These are phyloP conservation scores for Phytophthora crassamura DNA, from an alignment of 352 stramenopile species.

Conservation along the genomic window DNA sequence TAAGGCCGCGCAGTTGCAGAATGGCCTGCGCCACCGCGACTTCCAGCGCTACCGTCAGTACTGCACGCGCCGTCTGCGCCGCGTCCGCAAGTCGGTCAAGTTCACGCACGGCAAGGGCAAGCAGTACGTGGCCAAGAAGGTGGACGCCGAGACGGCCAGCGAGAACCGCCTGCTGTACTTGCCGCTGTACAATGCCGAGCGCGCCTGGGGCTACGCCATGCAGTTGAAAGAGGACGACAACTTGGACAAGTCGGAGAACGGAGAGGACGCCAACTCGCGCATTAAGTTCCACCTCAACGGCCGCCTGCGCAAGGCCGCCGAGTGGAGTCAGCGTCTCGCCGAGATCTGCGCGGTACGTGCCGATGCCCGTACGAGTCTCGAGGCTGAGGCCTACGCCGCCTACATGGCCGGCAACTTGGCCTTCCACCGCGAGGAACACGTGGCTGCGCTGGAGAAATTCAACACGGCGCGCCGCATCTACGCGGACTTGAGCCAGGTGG, in stretches of 20 bases:
- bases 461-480: slow-evolving; percentile 85
- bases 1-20: slow-evolving; percentile 90
- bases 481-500: slow-evolving; percentile 81
- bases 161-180: slow-evolving; percentile 85
- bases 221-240: slow-evolving; percentile 92
- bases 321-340: slow-evolving; percentile 87
- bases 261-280: slow-evolving; percentile 85
- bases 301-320: slow-evolving; percentile 86
- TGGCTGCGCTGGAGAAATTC: slow-evolving; percentile 83
- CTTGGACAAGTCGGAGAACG: slow-evolving; percentile 85
- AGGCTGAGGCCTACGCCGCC: slow-evolving; percentile 88
- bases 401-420: slow-evolving; percentile 91
- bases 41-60: slow-evolving; percentile 94
- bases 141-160: slow-evolving; percentile 79
- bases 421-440: slow-evolving; percentile 90
- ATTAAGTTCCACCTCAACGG: slow-evolving; percentile 91
- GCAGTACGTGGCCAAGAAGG: slow-evolving; percentile 82
- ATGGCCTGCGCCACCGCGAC: slow-evolving; percentile 90
- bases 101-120: slow-evolving; percentile 91
- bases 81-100: slow-evolving; percentile 89
- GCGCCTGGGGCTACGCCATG: slow-evolving; percentile 92
- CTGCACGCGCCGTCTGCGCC: slow-evolving; percentile 85
- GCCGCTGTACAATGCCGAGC: slow-evolving; percentile 91
- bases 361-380: slow-evolving; percentile 88
- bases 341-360: slow-evolving; percentile 77